These are phyloP conservation scores for Phytophthora pinifolia DNA, from an alignment of 352 stramenopile genomes.

Conservation along the genomic window DNA sequence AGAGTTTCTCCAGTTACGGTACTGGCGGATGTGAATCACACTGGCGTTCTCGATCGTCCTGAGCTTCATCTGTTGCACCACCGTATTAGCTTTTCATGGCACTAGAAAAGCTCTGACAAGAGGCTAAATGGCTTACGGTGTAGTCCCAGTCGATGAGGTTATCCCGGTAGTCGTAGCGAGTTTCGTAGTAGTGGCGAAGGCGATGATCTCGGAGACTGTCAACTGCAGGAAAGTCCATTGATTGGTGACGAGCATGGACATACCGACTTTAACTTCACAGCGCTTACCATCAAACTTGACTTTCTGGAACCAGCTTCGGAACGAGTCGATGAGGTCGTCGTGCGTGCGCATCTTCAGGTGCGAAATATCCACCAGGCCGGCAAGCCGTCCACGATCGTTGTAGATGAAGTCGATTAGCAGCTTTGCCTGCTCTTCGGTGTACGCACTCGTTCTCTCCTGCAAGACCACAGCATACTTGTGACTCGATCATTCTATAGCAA, in stretches of 20 bases:
- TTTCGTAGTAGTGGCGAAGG: conserved; percentile 90
- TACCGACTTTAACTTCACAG: not conserved
- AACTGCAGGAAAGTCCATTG: conserved; percentile 36
- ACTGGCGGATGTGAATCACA: conserved; percentile 94
- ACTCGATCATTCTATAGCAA: no score
- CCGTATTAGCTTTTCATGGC: no score
- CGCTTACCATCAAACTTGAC: conserved; percentile 76
- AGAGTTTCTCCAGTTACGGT: conserved; percentile 89
- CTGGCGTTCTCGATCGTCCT: conserved; percentile 86
- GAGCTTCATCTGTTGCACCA: conserved; percentile 60
- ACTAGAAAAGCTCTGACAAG: not conserved
- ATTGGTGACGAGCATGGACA: not conserved
- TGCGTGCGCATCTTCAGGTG: conserved; percentile 89
- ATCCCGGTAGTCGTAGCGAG: conserved; percentile 91
- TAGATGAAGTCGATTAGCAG: conserved; percentile 73
- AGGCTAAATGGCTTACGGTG: conserved; percentile 43
- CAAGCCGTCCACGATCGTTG: conserved; percentile 59
- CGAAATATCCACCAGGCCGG: conserved; percentile 75
- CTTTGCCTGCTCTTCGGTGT: conserved; percentile 79
- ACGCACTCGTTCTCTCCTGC: conserved; percentile 78
- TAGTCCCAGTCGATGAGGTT: conserved; percentile 97
- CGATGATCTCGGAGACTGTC: conserved; percentile 81
- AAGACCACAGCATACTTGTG: not conserved
- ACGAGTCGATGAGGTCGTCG: conserved; percentile 88
- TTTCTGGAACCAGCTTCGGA: conserved; percentile 77